These are phyloP conservation scores for Botryotinia narcissicola DNA, from an alignment of 2,329 filamentous ascomycete species.

Conservation along the genomic window DNA sequence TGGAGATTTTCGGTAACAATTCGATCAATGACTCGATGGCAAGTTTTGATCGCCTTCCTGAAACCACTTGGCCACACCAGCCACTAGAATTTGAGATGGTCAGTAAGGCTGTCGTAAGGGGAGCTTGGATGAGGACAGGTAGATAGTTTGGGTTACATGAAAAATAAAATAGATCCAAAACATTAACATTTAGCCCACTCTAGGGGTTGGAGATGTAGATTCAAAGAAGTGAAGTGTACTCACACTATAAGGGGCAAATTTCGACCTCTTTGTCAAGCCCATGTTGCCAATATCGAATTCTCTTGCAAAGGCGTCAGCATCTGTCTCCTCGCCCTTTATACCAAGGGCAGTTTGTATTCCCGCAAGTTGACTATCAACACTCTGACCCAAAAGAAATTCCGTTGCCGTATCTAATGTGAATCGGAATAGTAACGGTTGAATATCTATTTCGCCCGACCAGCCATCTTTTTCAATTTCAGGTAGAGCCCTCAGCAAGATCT, in stretches of 20 bases:
- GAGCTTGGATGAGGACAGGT: too few species aligned
- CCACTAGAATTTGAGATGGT: slow-evolving; percentile 30
- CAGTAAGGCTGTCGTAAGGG: neutral
- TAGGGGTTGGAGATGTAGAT: neutral
- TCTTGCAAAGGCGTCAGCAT: slow-evolving; percentile 16
- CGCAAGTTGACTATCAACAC: slow-evolving; percentile 44
- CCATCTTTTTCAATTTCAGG: slow-evolving; percentile 53
- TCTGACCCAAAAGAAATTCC: slow-evolving; percentile 55
- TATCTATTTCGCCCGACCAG: slow-evolving; percentile 48
- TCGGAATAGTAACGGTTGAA: slow-evolving; percentile 62
- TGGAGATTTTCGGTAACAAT: slow-evolving; percentile 44
- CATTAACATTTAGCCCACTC: too few species aligned
- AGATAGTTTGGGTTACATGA: neutral
- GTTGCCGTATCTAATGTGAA: slow-evolving; percentile 53
- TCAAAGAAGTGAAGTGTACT: neutral
- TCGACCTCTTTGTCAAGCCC: slow-evolving; percentile 23
- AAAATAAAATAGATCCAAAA: neutral
- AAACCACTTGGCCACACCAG: slow-evolving; percentile 38
- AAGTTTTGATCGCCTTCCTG: slow-evolving; percentile 29
- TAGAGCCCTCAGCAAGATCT: slow-evolving; percentile 56
- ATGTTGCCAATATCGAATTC: slow-evolving; percentile 49
- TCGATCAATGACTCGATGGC: slow-evolving; percentile 47
- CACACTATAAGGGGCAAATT: slow-evolving; percentile 4
- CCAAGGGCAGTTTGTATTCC: neutral
- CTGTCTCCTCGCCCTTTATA: slow-evolving; percentile 14